phyloP scores from a whole-genome alignment of 108 stramenopile species.

The Cylindrotheca fusiformis region DNA sequence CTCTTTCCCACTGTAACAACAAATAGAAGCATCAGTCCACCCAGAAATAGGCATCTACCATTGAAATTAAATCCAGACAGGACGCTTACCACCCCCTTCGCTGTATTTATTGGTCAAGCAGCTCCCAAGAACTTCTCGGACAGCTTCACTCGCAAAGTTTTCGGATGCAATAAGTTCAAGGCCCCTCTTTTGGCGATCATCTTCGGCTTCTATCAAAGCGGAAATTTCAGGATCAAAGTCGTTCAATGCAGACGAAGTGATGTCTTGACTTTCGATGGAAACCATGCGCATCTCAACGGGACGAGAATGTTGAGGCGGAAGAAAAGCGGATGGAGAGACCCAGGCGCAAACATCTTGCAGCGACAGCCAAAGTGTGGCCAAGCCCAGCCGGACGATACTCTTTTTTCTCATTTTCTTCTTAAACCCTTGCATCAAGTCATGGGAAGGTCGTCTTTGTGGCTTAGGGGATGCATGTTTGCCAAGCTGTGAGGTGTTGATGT shows the following conservation, averaged over 20 bases:
- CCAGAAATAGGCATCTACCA: neutral
- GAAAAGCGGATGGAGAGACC: conserved; percentile 53
- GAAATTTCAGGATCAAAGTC: conserved; percentile 70
- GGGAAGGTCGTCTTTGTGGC: too few species aligned
- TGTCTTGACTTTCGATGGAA: neutral
- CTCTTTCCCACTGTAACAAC: conserved; percentile 77
- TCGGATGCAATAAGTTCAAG: conserved; percentile 99
- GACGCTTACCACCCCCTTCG: conserved; percentile 85
- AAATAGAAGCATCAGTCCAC: neutral
- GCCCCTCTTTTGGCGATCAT: conserved; percentile 81
- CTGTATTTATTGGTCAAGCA: conserved; percentile 99
- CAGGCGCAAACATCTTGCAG: too few species aligned
- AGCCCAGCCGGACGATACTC: too few species aligned
- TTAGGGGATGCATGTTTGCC: too few species aligned
- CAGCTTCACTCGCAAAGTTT: conserved; percentile 96
- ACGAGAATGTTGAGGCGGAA: too few species aligned
- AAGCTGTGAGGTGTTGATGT: too few species aligned
- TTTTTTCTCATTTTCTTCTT: too few species aligned
- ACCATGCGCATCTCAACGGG: too few species aligned
- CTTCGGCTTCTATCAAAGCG: conserved; percentile 77
- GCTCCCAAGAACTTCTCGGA: conserved; percentile 93
- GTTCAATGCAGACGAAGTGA: neutral
- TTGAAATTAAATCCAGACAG: neutral
- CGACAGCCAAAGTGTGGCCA: too few species aligned
- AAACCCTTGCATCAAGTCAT: too few species aligned